Base-by-base conservation (phyloP, 2,329 filamentous ascomycete genomes). In the Rhytidhysteron rufulum region DNA sequence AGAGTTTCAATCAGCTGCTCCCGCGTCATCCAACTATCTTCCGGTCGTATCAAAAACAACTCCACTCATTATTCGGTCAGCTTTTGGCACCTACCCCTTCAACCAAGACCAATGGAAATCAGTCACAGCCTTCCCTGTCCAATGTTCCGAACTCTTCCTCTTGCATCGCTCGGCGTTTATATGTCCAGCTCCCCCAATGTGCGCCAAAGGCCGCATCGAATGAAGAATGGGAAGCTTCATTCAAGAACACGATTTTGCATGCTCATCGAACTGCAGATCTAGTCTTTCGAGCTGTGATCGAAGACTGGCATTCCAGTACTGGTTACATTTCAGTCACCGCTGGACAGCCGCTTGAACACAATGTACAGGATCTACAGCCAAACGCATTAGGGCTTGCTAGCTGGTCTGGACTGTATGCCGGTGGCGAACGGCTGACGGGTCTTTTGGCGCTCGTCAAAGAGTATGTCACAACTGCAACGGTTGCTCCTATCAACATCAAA, bases 11-110 rank as follows among this genome's bases (percentile, higher is more conserved):
- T 22, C 75, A 80, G 32, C 71, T 96, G 24, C 69, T 95, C 22
- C 84, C 86, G n/a, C 77, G 83, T 38, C 90, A 95, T 63, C 83
- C 88, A 21, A 86, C 88, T 5, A 87, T 87, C 22, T 85, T 95
- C 63, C 83, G 91, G 10, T 85, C 88, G 1, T 87, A 84, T 58
- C 75, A 79, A 43, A 73, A 77, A 27, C 85, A 88, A 49, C 76
- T 95, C 31, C 80, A 77, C 40, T 69, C 75, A 10, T 72, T 85
- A 16, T 67, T 83, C 31, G 71, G 76, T 33, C 66, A 67, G 5
- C 79, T 83, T 48, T 63, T 91, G 39, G 81, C 82, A 3, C 82
- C 83, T 2, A 85, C 84, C 4, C 72, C 73, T 20, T 77, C 75
- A 18, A 58, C 39, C 31, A 51, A 49, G 31, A 42, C 56, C 5